phyloP scores from a whole-genome alignment of 78 protist genomes.

The Cavenderia fasciculata region DNA sequence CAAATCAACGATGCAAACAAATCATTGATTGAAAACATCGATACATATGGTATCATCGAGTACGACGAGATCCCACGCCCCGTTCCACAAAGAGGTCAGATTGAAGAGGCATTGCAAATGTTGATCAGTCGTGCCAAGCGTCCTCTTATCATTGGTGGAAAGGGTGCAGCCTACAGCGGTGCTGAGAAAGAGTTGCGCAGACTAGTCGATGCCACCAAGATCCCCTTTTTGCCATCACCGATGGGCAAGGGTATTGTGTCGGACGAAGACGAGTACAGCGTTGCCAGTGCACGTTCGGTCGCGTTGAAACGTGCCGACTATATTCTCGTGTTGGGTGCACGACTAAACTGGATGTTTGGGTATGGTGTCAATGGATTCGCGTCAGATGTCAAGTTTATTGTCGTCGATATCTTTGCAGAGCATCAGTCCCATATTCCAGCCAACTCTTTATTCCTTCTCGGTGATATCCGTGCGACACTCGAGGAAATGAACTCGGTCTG shows the following conservation, averaged over 20 bases:
- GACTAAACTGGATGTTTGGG: slow-evolving; percentile 81
- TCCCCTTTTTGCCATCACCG: slow-evolving; percentile 83
- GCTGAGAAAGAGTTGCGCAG: slow-evolving; percentile 26
- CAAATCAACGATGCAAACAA: too few species aligned
- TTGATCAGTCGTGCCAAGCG: slow-evolving; percentile 16
- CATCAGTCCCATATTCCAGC: not conserved
- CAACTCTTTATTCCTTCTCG: not conserved
- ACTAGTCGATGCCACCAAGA: slow-evolving; percentile 33
- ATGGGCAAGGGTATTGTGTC: slow-evolving; percentile 84
- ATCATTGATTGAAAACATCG: too few species aligned
- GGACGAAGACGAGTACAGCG: slow-evolving; percentile 60
- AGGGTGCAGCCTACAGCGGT: slow-evolving; percentile 76
- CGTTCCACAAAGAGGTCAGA: too few species aligned
- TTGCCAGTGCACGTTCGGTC: slow-evolving; percentile 69
- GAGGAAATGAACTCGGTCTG: not conserved
- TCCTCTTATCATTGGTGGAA: slow-evolving; percentile 79
- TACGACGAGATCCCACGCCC: too few species aligned
- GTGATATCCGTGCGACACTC: slow-evolving; percentile 25
- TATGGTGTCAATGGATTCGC: slow-evolving; percentile 69
- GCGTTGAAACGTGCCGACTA: slow-evolving; percentile 70
- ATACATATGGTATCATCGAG: too few species aligned
- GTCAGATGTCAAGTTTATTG: slow-evolving; percentile 41
- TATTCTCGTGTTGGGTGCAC: slow-evolving; percentile 75
- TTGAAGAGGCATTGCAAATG: not conserved
- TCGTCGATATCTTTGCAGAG: slow-evolving; percentile 50